A percentile compares a stretch with the other conserved stretches of the same genome.
These are phyloP conservation scores for Zancudomyces culisetae DNA, from an alignment of 371 early-diverging fungal genomes.

Conservation along the genomic window DNA sequence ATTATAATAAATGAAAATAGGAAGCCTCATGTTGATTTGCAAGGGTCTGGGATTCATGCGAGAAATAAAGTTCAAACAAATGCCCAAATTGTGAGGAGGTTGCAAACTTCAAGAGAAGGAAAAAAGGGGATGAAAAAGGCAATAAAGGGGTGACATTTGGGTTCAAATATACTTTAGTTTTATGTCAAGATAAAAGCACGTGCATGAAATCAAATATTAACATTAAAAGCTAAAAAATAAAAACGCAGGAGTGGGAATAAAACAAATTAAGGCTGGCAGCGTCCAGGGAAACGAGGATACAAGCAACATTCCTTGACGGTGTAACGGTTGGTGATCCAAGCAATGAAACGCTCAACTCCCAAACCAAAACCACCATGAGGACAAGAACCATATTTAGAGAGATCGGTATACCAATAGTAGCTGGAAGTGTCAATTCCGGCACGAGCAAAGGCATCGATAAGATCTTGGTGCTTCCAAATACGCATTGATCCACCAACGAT, in stretches of 20 bases:
- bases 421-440: slow-evolving; percentile 93
- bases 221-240: too few species aligned
- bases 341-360: slow-evolving; percentile 97
- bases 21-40: too few species aligned
- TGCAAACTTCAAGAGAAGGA: too few species aligned
- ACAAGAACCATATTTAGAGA: slow-evolving; percentile 95
- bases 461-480: slow-evolving; percentile 72
- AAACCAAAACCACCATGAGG: slow-evolving; percentile 99
- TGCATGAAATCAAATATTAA: too few species aligned
- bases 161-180: too few species aligned
- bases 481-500: slow-evolving; percentile 99
- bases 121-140: too few species aligned
- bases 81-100: too few species aligned
- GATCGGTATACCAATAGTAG: slow-evolving; percentile 99
- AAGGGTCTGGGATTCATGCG: too few species aligned
- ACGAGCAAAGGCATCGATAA: slow-evolving; percentile 85
- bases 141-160: too few species aligned
- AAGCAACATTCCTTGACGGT: slow-evolving; percentile 87
- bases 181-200: too few species aligned
- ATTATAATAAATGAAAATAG: too few species aligned
- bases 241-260: not conserved
- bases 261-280: slow-evolving; percentile 58
- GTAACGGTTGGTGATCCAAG: slow-evolving; percentile 88
- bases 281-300: slow-evolving; percentile 89
- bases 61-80: too few species aligned